These are phyloP conservation scores for Penicillium robsamsonii DNA, from an alignment of 495 filamentous ascomycete genomes.

Conservation along the genomic window DNA sequence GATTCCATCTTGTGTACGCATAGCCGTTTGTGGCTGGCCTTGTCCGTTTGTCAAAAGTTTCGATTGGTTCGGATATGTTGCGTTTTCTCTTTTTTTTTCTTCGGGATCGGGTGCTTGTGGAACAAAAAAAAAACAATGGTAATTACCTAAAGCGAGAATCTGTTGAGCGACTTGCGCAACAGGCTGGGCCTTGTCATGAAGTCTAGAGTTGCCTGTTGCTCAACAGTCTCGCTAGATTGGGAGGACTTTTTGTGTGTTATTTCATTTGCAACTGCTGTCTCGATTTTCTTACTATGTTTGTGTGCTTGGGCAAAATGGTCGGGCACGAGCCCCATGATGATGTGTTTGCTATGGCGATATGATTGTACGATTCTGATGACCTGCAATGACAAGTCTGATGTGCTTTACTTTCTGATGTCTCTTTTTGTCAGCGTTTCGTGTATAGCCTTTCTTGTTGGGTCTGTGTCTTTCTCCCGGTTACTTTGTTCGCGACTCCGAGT, in stretches of 20 bases:
- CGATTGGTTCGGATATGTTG: constrained; percentile 16
- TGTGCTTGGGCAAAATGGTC: constrained; percentile 22
- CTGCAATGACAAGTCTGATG: constrained; percentile 43
- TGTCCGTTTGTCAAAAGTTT: constrained; percentile 22
- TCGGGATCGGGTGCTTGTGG: constrained; percentile 19
- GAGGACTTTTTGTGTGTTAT: constrained; percentile 27
- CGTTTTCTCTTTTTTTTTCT: constrained; percentile 5
- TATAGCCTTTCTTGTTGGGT: constrained; percentile 25
- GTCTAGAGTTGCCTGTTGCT: neutral
- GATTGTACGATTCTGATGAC: constrained; percentile 52
- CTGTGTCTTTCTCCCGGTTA: constrained; percentile 23
- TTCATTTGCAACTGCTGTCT: constrained; percentile 28
- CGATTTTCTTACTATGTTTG: constrained; percentile 8
- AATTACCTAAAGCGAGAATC: constrained; percentile 4
- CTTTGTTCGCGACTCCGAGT: constrained; percentile 22
- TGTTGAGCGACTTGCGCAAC: neutral
- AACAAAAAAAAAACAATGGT: constrained; percentile 16
- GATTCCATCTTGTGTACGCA: constrained; percentile 12
- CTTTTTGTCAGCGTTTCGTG: constrained; percentile 22
- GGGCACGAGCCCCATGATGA: constrained; percentile 15
- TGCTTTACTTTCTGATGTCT: constrained; percentile 26
- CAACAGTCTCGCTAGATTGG: constrained; percentile 16
- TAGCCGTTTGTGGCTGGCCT: constrained; percentile 13
- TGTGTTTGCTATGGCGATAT: constrained; percentile 39
- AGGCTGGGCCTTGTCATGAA: constrained; percentile 1